phyloP scores from a whole-genome alignment of 768 basidiomycete species.

The Calocybe indica region DNA sequence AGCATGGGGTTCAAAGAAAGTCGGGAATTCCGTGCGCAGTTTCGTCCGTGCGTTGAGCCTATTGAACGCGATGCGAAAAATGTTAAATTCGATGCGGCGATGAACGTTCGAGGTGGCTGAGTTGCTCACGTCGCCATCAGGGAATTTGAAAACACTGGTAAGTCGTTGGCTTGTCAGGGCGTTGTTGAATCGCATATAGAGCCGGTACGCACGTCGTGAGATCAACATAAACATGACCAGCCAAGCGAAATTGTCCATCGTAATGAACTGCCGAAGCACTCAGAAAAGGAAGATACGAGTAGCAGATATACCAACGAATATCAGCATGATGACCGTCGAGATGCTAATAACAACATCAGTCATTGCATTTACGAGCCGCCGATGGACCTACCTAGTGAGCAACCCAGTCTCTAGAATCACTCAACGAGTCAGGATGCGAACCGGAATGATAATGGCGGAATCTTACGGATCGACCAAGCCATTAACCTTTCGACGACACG shows the following conservation, averaged over 20 bases:
- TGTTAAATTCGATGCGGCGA: too few relatives aligned
- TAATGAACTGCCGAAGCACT: neutral
- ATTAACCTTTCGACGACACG: constrained; percentile 3
- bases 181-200: too few relatives aligned
- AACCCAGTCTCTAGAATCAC: constrained; percentile 1
- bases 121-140: constrained; percentile 1
- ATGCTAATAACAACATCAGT: neutral
- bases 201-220: neutral
- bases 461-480: constrained; percentile 4
- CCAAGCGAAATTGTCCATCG: neutral
- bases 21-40: too few relatives aligned
- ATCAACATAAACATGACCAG: neutral
- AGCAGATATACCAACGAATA: neutral
- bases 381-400: neutral
- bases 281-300: too few relatives aligned
- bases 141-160: constrained; percentile 1
- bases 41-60: too few relatives aligned
- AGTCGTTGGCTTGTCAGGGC: neutral
- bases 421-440: neutral
- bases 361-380: neutral
- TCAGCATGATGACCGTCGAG: neutral
- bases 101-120: too few relatives aligned
- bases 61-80: too few relatives aligned
- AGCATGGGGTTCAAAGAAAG: too few relatives aligned
- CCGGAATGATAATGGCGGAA: neutral